Evolutionary conservation across 805 yeast genomes (phyloP).

Genomic region (Zygoascus ofunaensis): DNA sequence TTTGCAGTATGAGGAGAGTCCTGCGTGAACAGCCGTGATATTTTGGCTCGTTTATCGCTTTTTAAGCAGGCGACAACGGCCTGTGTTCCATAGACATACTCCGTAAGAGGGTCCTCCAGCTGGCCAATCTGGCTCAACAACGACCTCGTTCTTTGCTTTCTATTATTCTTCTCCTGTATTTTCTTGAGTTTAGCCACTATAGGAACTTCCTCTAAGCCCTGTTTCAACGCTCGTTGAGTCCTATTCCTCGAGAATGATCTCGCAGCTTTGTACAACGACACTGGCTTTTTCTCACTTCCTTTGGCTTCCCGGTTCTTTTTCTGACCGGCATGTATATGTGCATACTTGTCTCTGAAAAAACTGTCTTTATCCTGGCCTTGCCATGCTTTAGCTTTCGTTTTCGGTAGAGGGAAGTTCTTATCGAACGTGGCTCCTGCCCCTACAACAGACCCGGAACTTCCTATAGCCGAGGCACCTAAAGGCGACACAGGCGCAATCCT

Average conservation of each 20-base stretch:
- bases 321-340: constrained; percentile 54
- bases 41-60: constrained; percentile 41
- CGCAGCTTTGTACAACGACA: constrained; percentile 9
- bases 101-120: neutral
- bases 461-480: neutral
- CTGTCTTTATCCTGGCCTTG: constrained; percentile 55
- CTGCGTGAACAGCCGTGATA: constrained; percentile 43
- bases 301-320: constrained; percentile 22
- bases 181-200: constrained; percentile 2
- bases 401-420: constrained; percentile 36
- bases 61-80: constrained; percentile 63
- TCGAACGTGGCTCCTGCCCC: constrained; percentile 27
- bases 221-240: constrained; percentile 3
- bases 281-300: constrained; percentile 6
- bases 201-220: neutral
- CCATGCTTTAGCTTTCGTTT: constrained; percentile 49
- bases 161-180: neutral
- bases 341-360: constrained; percentile 53
- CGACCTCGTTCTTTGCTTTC: neutral
- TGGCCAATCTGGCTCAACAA: neutral
- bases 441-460: neutral
- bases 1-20: constrained; percentile 29
- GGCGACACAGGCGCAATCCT: neutral
- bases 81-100: constrained; percentile 68
- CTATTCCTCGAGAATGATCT: constrained; percentile 10